Evolutionary conservation across 164 flowering plant genomes (phyloP).

Genomic region (Sedum album): DNA sequence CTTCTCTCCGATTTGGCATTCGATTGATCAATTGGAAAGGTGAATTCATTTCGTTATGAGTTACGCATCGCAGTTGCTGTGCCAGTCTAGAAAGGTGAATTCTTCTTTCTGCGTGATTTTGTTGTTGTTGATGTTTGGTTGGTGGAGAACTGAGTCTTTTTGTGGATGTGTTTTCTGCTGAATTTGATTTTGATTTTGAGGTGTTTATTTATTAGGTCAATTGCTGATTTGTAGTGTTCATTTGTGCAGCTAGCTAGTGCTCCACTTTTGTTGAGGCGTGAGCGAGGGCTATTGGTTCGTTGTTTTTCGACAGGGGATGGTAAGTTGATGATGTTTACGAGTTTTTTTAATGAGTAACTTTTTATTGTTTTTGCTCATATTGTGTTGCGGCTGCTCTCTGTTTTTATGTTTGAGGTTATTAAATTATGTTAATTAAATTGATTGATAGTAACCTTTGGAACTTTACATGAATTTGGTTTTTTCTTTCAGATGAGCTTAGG

Average conservation of each 20-base stretch:
- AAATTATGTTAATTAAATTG: not conserved
- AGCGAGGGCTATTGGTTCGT: slow-evolving; percentile 29
- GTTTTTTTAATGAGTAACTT: not conserved
- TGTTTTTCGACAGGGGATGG: slow-evolving; percentile 41
- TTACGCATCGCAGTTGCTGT: slow-evolving; percentile 26
- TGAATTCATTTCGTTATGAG: slow-evolving; percentile 17
- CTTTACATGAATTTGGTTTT: not conserved
- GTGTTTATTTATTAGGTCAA: not conserved
- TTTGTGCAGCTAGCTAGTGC: slow-evolving; percentile 35
- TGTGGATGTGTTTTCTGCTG: not conserved
- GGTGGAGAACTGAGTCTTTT: not conserved
- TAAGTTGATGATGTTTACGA: slow-evolving; percentile 15
- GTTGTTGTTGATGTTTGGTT: not conserved
- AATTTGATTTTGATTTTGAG: not conserved
- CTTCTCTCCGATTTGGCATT: not conserved
- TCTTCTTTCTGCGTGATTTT: not conserved
- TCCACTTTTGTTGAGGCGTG: slow-evolving; percentile 24
- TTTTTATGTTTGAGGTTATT: not conserved
- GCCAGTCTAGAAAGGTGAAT: slow-evolving; percentile 33
- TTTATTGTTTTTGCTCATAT: not conserved
- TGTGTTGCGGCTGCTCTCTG: not conserved
- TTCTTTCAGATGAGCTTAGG: not conserved
- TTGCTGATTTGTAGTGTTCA: not conserved
- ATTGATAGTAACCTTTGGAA: not conserved
- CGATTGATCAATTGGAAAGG: not conserved